phyloP scores from a whole-genome alignment of 176 grass and related monocot species.

The Pharus latifolius region DNA sequence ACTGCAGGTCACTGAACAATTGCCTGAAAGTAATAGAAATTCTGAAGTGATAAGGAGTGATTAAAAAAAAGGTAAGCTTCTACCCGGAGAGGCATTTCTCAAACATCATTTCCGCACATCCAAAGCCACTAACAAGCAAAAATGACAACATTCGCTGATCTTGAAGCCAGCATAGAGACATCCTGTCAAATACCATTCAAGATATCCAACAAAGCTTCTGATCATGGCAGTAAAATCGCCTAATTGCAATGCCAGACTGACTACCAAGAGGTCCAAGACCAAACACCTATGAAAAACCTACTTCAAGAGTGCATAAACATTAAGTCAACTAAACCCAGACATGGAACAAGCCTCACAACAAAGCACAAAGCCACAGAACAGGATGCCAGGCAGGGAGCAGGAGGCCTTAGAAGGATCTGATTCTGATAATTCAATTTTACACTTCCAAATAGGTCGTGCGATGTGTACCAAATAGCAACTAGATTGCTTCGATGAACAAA shows the following conservation, averaged over 20 bases:
- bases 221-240: neutral
- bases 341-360: neutral
- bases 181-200: neutral
- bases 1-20: neutral
- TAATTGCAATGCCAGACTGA: neutral
- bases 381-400: neutral
- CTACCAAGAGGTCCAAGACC: constrained; percentile 3
- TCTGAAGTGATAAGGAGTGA: neutral
- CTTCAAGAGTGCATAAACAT: neutral
- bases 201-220: neutral
- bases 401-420: neutral
- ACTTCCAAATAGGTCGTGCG: neutral
- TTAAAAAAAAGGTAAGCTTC: neutral
- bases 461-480: neutral
- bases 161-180: neutral
- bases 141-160: neutral
- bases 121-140: neutral
- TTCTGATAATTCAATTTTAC: neutral
- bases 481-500: no score
- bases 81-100: neutral
- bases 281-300: neutral
- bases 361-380: neutral
- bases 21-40: neutral
- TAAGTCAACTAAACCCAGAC: neutral
- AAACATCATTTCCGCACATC: neutral